These are phyloP conservation scores for Kodamaea neixiangensis DNA, from an alignment of 805 yeast genomes.

Conservation along the genomic window DNA sequence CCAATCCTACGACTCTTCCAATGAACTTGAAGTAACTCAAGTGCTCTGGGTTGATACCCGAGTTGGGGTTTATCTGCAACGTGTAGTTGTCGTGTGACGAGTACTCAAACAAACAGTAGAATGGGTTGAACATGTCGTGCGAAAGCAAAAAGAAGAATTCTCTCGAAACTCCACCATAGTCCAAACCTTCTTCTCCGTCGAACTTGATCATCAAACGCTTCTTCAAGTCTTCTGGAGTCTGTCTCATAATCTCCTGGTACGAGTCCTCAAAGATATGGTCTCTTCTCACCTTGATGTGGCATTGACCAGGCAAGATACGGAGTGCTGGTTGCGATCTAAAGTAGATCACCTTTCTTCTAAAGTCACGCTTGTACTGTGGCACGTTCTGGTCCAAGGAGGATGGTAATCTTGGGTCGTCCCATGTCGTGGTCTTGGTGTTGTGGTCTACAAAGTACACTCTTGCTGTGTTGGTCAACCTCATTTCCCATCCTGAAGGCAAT, in stretches of 20 bases:
- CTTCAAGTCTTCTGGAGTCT: constrained; percentile 96
- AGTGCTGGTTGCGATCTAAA: constrained; percentile 98
- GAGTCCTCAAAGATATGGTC: constrained; percentile 96
- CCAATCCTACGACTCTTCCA: constrained; percentile 97
- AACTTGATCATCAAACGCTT: constrained; percentile 97
- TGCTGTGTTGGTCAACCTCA: constrained; percentile 98
- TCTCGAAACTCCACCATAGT: constrained; percentile 98
- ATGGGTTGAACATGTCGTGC: constrained; percentile 98
- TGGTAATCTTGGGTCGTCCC: constrained; percentile 99
- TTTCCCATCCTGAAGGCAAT: constrained; percentile 98
- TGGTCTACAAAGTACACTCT: constrained; percentile 98
- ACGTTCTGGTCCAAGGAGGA: constrained; percentile 96
- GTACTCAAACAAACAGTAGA: constrained; percentile 94
- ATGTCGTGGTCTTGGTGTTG: constrained; percentile 97
- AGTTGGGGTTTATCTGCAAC: constrained; percentile 94
- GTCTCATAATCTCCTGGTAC: constrained; percentile 98
- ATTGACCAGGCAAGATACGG: constrained; percentile 96
- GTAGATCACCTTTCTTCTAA: constrained; percentile 94
- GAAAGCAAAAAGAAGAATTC: constrained; percentile 95
- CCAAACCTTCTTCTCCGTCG: constrained; percentile 99
- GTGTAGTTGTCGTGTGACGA: constrained; percentile 98
- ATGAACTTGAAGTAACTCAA: constrained; percentile 96
- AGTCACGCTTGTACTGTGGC: constrained; percentile 98
- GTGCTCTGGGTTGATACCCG: constrained; percentile 97
- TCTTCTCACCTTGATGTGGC: constrained; percentile 97